phyloP scores from a whole-genome alignment of 2,329 filamentous ascomycete species.

The Cladophialophora bantiana region DNA sequence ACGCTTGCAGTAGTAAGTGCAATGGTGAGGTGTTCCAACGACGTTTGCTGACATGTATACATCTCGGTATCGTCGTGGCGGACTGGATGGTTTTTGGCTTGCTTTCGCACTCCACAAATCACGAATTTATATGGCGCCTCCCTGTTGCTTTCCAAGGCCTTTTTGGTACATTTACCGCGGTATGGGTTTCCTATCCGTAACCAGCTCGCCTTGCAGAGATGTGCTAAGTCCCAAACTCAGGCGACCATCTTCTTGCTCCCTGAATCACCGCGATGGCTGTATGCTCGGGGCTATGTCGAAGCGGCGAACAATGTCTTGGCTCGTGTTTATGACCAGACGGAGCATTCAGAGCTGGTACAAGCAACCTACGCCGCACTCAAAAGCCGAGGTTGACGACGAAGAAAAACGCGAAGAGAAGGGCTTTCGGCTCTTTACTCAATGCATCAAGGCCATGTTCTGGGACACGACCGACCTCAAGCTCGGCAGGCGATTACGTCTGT shows the following conservation, averaged over 20 bases:
- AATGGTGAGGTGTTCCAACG: background rate
- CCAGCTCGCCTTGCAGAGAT: background rate
- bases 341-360: slow-evolving; percentile 39
- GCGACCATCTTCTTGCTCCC: slow-evolving; percentile 49
- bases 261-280: slow-evolving; percentile 57
- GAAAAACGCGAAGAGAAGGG: slow-evolving; percentile 3
- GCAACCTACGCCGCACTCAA: slow-evolving; percentile 2
- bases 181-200: background rate
- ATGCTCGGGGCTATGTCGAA: slow-evolving; percentile 52
- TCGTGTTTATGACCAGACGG: slow-evolving; percentile 41
- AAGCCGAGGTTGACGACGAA: slow-evolving; percentile 10
- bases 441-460: slow-evolving; percentile 8
- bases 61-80: slow-evolving; percentile 9
- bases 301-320: slow-evolving; percentile 49
- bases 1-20: slow-evolving; percentile 11
- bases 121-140: background rate
- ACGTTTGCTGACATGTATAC: background rate
- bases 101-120: background rate
- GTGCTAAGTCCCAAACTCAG: background rate
- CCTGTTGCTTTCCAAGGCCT: background rate
- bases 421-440: background rate
- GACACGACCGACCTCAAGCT: slow-evolving; percentile 14
- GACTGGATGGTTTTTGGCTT: slow-evolving; percentile 11
- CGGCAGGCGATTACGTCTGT: slow-evolving; percentile 5
- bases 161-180: background rate